These are phyloP conservation scores for Hymenoscyphus linearis DNA, from an alignment of 2,329 filamentous ascomycete species.

Conservation along the genomic window DNA sequence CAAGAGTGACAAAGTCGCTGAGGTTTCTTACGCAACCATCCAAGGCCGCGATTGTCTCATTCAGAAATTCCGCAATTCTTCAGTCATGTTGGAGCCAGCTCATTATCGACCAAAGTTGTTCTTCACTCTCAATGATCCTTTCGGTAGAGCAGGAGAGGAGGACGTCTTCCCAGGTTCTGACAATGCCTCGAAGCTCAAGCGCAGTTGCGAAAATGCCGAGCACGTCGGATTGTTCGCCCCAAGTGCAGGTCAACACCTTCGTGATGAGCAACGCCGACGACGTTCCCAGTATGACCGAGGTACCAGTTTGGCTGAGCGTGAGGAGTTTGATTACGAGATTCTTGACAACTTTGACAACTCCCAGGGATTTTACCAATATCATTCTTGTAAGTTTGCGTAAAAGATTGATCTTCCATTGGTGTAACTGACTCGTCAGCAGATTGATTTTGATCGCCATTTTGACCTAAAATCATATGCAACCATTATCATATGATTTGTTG, in stretches of 20 bases:
- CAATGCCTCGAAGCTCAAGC: constrained; percentile 81
- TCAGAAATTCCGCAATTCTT: constrained; percentile 94
- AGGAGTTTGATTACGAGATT: constrained; percentile 25
- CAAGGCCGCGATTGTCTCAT: constrained; percentile 88
- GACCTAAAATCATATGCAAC: constrained; percentile 7
- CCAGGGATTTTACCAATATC: constrained; percentile 13
- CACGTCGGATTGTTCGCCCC: constrained; percentile 80
- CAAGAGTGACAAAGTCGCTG: constrained; percentile 77
- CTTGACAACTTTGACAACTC: constrained; percentile 6
- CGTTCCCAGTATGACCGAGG: constrained; percentile 78
- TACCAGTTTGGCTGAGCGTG: constrained; percentile 57
- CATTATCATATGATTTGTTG: constrained; percentile 6
- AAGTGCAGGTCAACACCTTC: constrained; percentile 65
- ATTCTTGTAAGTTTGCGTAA: constrained; percentile 13
- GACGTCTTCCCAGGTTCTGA: constrained; percentile 73
- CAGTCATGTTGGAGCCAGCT: constrained; percentile 82
- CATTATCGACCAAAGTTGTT: constrained; percentile 80
- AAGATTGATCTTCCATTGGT: neutral
- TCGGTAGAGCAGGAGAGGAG: constrained; percentile 65
- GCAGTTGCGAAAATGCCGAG: constrained; percentile 81
- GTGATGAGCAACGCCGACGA: constrained; percentile 66
- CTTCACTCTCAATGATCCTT: constrained; percentile 43
- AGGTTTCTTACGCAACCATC: constrained; percentile 94
- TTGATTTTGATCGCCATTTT: constrained; percentile 6
- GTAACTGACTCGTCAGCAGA: constrained; percentile 1